Base-by-base conservation (phyloP, 2,329 filamentous ascomycete species). In the Botryosphaeria dothidea region DNA sequence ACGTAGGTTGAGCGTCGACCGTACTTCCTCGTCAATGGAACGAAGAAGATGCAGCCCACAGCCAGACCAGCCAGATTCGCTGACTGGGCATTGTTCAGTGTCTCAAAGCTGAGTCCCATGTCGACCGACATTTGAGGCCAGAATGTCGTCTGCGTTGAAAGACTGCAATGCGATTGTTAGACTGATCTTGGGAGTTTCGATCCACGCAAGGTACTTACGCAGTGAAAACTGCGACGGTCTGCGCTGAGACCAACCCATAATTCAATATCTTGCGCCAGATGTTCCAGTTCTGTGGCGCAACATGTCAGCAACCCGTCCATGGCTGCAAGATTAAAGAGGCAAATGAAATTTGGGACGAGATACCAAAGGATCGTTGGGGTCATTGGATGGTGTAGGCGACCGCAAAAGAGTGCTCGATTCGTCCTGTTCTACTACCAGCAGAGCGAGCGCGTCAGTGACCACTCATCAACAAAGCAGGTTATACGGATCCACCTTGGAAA, bases 1-100 rank as follows among this genome's bases (percentile, higher is more conserved):
- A 83, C 66, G 64, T 83, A 84, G 1, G 83, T 66, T 2, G 80
- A 78, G n/a, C 82, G 76, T 4, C 81, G 73, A 1, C 82, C 82
- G 62, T 76, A 83, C 54, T 82, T 83, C 58, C 80, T 71, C 2
- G 79, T 78, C 38, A 84, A 79, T 0, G 81, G 81, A 2, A 82
- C 77, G 46, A 83, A 71, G 7, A 83, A 43, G 3, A 83, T 61
- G 23, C 74, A 74, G 1, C 82, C 80, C 4, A 83, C 54, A 17
- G 75, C 78, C 0, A 84, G 70, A 0, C 74, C 74, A 1, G 75
- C 82, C 60, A 74, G 81, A 3, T 76, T 77, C 3, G 78, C 75
- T 0, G 82, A 84, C 61, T 79, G 80, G 3, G 77, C 79, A 60
- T 82, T 75, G 63, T 84, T 84, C 29, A 84, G 66, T 0, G 75